Base-by-base conservation (phyloP, 2,329 filamentous ascomycete species). In the Penicillium sp. region DNA sequence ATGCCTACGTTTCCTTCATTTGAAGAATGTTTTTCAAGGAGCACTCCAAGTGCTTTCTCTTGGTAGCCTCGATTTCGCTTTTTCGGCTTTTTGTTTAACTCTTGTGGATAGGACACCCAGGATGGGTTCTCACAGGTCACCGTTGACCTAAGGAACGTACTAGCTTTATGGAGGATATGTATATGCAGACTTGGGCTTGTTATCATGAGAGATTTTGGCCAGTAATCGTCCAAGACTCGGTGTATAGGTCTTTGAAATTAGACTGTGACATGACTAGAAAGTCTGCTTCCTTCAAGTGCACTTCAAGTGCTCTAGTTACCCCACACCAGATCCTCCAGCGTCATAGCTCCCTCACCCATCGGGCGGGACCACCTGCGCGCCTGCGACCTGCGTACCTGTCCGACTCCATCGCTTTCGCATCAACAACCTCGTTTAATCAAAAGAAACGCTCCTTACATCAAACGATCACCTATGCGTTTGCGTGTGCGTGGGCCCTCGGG, bases 401-500 rank as follows among this genome's bases (percentile, higher is more conserved):
- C 8, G 11, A 4, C 30, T 45, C 52, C 13, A 14, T 57, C 33
- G 42, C 46, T 57, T 22, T 35, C 37, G n/a, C 22, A 6, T 51
- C 45, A 49, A 37, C 52, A 13, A 14, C 46, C 10, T 38, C n/a
- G 33, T 37, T 40, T 13, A 37, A 13, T 22, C 14, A 30, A n/a
- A 30, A 25, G 16, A 13, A 22, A 19, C 35, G 8, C 45, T 35
- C 7, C 30, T 25, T 7, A 13, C 10, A 43, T 43, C 40, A 10
- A 25, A 37, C n/a, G 4, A 52, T 5, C 6, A 52, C 5, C 30
- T 28, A 94, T 97, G 84, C 86, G 89, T 65, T 82, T 95, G 60
- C 87, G 92, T 62, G 86, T 94, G 52, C 88, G 92, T 62, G 89
- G 87, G 11, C 92, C 92, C 1, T 83, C 84, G 46, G 92, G 92